phyloP scores from a whole-genome alignment of 495 filamentous ascomycete genomes.

The Halenospora varia region DNA sequence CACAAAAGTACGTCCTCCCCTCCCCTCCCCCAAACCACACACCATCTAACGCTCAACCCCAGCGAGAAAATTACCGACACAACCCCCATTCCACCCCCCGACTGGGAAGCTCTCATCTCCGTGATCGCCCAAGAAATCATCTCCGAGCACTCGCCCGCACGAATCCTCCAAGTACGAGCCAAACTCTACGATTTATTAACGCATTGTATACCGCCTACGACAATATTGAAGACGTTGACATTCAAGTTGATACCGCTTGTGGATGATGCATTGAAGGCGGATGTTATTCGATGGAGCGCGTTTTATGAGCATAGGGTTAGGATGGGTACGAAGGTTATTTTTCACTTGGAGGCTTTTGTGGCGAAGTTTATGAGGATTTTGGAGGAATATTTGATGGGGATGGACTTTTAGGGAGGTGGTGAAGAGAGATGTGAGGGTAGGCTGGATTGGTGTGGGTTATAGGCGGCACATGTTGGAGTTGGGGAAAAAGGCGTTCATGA shows the following conservation, averaged over 20 bases:
- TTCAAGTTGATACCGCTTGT: constrained; percentile 86
- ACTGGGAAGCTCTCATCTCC: constrained; percentile 88
- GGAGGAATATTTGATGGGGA: constrained; percentile 89
- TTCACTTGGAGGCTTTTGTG: constrained; percentile 96
- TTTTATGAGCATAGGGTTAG: constrained; percentile 95
- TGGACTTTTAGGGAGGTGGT: constrained; percentile 57
- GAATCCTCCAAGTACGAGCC: constrained; percentile 79
- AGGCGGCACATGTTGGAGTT: not conserved
- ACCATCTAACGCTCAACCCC: not conserved
- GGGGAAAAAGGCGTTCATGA: not conserved
- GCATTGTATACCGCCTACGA: constrained; percentile 93
- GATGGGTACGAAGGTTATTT: constrained; percentile 91
- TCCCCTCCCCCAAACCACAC: not conserved
- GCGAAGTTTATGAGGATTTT: constrained; percentile 96
- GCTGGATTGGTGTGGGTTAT: not conserved
- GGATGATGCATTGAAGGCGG: constrained; percentile 82
- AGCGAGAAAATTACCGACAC: constrained; percentile 89
- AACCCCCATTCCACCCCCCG: constrained; percentile 86
- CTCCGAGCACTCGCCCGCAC: constrained; percentile 80
- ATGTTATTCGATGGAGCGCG: constrained; percentile 92
- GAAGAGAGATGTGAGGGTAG: too few relatives aligned
- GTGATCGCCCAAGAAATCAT: constrained; percentile 89
- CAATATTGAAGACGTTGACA: constrained; percentile 86
- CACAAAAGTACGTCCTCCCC: constrained; percentile 71
- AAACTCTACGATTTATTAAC: constrained; percentile 94